Percentiles rank a stretch among this genome's conserved stretches.
phyloP scores from a whole-genome alignment of 768 basidiomycete genomes.

The Psilocybe subaeruginosa region DNA sequence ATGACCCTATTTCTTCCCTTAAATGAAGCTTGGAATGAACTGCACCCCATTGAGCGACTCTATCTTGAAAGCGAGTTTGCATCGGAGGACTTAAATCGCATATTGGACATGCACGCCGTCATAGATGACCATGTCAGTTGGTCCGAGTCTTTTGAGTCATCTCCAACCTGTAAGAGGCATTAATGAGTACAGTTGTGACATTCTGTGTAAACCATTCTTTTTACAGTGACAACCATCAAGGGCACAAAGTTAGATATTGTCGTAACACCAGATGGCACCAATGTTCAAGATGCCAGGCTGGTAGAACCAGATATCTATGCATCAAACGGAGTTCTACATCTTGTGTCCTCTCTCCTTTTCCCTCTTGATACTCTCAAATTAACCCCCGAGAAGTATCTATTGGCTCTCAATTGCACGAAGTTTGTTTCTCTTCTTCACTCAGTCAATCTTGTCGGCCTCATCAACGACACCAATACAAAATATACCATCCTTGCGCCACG shows the following conservation, averaged over 20 bases:
- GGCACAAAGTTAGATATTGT: constrained; percentile 68
- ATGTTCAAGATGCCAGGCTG: constrained; percentile 60
- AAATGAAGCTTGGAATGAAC: constrained; percentile 78
- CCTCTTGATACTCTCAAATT: constrained; percentile 75
- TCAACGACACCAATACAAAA: constrained; percentile 68
- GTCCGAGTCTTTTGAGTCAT: constrained; percentile 61
- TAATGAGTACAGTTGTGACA: not conserved
- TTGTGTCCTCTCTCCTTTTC: constrained; percentile 81
- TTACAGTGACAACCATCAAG: constrained; percentile 70
- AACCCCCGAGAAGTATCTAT: constrained; percentile 94
- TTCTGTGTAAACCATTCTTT: constrained; percentile 15
- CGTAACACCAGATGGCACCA: constrained; percentile 55
- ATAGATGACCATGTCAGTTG: constrained; percentile 60
- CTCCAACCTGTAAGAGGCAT: constrained; percentile 52
- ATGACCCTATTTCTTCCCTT: constrained; percentile 90
- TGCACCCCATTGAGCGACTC: constrained; percentile 77
- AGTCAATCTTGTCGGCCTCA: constrained; percentile 68
- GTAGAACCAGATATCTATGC: constrained; percentile 86
- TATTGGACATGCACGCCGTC: constrained; percentile 81
- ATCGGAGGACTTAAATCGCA: constrained; percentile 72
- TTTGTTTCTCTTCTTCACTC: constrained; percentile 91
- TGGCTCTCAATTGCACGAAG: constrained; percentile 87
- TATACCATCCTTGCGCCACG: constrained; percentile 92
- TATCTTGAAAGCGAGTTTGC: constrained; percentile 93
- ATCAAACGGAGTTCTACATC: constrained; percentile 93